Evolutionary conservation across 768 basidiomycete genomes (phyloP), one percentile per base, ranked within the genome.

Genomic region (Hortiboletus flavorubellus): DNA sequence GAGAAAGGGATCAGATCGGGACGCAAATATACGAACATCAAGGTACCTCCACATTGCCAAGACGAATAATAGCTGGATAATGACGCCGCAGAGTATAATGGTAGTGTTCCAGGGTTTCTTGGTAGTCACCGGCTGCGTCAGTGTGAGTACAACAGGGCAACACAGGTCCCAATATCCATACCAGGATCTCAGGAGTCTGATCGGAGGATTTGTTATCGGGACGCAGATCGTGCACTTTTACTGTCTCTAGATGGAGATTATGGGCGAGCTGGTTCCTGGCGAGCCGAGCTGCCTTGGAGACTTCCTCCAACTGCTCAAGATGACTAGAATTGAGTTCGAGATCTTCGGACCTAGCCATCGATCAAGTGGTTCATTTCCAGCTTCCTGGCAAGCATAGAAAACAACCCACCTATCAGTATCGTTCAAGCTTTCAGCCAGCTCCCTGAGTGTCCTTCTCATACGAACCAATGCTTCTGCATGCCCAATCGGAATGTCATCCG

Each of bases 11-110:
- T 54, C 33, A 61, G 44, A 54, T 65, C 29, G 51, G 12, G 5
- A 14, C 23, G 26, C 50, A 21, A 31, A 7, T 46, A 54, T 49
- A 38, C 21, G 33, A 34, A 45, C 15, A 37, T 50, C n/a, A 63
- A 77, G 11, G 41, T 66, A 88, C 87, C 80, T 79, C 69, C 84
- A 86, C 78, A 87, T 79, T 16, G 78, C 54, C 49, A 80, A 58
- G 34, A 78, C 53, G 26, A 86, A 42, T 0, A 81, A 16, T 8
- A 81, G 21, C 56, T 87, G 85, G 5, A 80, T 41, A 40, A 76
- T 29, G 41, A 80, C 56, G 7, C 59, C 59, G 63, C 72, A 76
- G 29, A 73, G 70, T 10, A 74, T 53, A 64, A 75, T 69, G 26
- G 61, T 64, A 51, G 64, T 70, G 62, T 56, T 63, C 65, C 62